Evolutionary conservation across 2,329 filamentous ascomycete species (phyloP).

Genomic region (Pleomassaria siparia): DNA sequence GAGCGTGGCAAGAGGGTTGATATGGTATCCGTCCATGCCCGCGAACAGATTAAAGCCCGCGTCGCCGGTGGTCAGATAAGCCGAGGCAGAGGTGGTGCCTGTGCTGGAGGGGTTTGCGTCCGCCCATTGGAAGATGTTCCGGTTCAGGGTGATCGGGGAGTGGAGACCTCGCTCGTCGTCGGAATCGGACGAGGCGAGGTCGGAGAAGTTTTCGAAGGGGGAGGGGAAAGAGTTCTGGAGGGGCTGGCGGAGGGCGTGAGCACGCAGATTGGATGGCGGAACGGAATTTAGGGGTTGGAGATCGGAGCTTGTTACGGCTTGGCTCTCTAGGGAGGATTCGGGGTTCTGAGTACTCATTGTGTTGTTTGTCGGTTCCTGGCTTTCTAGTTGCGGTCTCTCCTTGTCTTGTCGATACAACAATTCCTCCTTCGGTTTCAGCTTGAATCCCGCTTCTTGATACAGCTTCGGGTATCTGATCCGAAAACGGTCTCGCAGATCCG

Average conservation of each 20-base stretch:
- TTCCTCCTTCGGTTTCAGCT: slow-evolving; percentile 37
- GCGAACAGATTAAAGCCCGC: slow-evolving; percentile 13
- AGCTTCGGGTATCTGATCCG: slow-evolving; percentile 60
- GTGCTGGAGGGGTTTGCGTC: slow-evolving; percentile 32
- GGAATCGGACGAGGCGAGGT: slow-evolving; percentile 19
- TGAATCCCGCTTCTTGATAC: slow-evolving; percentile 54
- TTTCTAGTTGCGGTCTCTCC: slow-evolving; percentile 7
- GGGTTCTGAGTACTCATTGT: background rate
- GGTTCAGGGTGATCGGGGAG: slow-evolving; percentile 38
- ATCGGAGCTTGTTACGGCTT: background rate
- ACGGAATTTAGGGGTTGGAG: background rate
- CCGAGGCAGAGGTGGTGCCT: background rate
- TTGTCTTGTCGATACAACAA: slow-evolving; percentile 16
- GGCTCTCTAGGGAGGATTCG: background rate
- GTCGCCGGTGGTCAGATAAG: slow-evolving; percentile 1
- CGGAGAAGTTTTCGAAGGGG: slow-evolving; percentile 22
- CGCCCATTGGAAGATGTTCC: slow-evolving; percentile 44
- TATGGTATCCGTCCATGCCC: slow-evolving; percentile 26
- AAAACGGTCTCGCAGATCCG: slow-evolving; percentile 64
- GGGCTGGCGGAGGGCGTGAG: slow-evolving; percentile 18
- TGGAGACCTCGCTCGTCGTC: slow-evolving; percentile 25
- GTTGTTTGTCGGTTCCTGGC: slow-evolving; percentile 3
- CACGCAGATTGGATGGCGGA: slow-evolving; percentile 5
- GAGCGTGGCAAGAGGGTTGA: slow-evolving; percentile 33
- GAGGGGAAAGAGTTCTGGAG: slow-evolving; percentile 17